Conservation (phyloP, 2,329 filamentous ascomycete genomes). For the Penicillium sp. region DNA sequence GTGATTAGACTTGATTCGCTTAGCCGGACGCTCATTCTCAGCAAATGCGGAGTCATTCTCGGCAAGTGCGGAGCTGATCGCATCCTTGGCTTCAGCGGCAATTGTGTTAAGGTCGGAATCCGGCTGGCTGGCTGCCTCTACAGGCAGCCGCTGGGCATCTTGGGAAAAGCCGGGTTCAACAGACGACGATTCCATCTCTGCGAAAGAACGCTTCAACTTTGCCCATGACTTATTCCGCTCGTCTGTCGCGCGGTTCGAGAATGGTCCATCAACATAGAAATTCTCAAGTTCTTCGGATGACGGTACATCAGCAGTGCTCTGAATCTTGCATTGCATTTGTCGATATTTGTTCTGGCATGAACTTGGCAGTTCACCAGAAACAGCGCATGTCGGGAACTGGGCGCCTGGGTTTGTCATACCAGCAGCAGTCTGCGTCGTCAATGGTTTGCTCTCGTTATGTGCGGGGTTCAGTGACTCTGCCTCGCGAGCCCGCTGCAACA, state of each 20-base stretch:
- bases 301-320: background rate
- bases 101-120: conserved; percentile 6
- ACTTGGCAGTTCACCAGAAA: background rate
- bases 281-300: background rate
- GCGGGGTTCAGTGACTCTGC: background rate
- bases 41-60: conserved; percentile 9
- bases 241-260: background rate
- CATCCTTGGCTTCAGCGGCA: conserved; percentile 7
- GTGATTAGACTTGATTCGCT: conserved; percentile 22
- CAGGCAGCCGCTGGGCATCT: conserved; percentile 22
- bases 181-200: conserved; percentile 19
- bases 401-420: conserved; percentile 1
- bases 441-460: background rate
- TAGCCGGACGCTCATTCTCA: conserved; percentile 19
- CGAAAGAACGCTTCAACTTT: conserved; percentile 26
- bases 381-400: conserved; percentile 1
- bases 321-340: background rate
- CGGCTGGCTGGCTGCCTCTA: conserved; percentile 12
- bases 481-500: background rate
- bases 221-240: background rate
- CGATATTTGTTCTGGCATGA: background rate
- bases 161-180: conserved; percentile 8
- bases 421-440: background rate
- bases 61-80: conserved; percentile 10
- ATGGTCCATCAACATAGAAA: conserved; percentile 20